Conservation (phyloP, 345 rosid genomes). For the Pelargonium nanum region DNA sequence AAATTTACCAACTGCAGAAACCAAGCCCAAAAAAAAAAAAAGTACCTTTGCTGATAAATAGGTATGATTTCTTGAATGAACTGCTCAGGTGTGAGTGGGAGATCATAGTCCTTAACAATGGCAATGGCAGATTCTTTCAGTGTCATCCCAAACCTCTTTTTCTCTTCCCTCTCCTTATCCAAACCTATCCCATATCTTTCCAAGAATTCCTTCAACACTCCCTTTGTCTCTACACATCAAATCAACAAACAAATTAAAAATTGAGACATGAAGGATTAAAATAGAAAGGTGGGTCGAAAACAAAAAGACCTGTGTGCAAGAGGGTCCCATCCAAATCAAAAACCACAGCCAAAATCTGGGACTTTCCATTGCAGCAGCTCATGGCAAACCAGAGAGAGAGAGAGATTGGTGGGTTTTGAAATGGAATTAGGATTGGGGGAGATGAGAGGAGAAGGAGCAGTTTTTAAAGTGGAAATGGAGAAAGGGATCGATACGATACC, state of each 20-base stretch:
- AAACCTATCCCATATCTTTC: conserved; percentile 28
- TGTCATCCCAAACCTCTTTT: conserved; percentile 30
- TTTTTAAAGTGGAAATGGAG: background rate
- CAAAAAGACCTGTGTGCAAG: conserved; percentile 26
- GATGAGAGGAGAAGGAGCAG: background rate
- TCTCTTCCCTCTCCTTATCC: conserved; percentile 16
- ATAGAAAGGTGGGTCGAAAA: background rate
- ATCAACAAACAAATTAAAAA: background rate
- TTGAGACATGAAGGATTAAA: background rate
- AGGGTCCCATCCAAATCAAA: conserved; percentile 46
- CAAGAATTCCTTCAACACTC: conserved; percentile 25
- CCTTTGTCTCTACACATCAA: conserved; percentile 20
- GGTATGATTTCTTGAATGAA: conserved; percentile 28
- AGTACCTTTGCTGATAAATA: conserved; percentile 25
- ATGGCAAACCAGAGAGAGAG: conserved; percentile 5
- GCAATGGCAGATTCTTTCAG: conserved; percentile 24
- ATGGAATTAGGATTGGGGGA: background rate
- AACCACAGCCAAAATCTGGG: conserved; percentile 22
- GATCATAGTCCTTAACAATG: conserved; percentile 29
- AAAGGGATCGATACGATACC: background rate
- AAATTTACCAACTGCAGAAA: background rate
- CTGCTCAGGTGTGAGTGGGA: conserved; percentile 28
- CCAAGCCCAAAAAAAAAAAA: background rate
- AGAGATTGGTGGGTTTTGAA: background rate
- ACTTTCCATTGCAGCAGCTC: conserved; percentile 11